Conservation (phyloP, 2,329 filamentous ascomycete species). For the Calonectria naviculata region DNA sequence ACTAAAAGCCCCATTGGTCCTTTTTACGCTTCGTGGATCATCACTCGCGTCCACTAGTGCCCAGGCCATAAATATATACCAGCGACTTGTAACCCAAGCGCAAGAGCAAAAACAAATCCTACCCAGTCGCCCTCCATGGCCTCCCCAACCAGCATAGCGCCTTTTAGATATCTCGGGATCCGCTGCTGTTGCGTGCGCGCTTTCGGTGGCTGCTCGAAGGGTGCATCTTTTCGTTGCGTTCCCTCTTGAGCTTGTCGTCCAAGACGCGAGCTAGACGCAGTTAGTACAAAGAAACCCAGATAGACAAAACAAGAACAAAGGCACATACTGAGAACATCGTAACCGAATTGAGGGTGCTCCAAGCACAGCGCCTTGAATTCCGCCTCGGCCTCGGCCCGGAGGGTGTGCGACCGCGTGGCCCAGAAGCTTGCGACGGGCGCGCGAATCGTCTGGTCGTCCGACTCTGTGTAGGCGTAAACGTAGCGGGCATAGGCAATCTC, state of each 20-base stretch:
- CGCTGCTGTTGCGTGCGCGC: slow-evolving; percentile 64
- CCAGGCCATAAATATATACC: not conserved
- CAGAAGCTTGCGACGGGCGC: slow-evolving; percentile 40
- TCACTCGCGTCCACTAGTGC: not conserved
- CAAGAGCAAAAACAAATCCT: not conserved
- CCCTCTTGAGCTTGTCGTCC: slow-evolving; percentile 74
- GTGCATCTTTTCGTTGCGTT: slow-evolving; percentile 70
- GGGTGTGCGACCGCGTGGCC: slow-evolving; percentile 65
- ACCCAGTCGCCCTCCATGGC: not conserved
- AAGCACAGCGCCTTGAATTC: slow-evolving; percentile 89
- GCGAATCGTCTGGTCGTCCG: slow-evolving; percentile 34
- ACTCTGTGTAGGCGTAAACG: slow-evolving; percentile 34
- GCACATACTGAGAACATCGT: slow-evolving; percentile 84
- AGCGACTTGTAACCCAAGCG: not conserved
- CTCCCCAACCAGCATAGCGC: not conserved
- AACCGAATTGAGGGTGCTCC: slow-evolving; percentile 91
- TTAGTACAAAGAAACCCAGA: not conserved
- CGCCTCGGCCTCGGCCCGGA: slow-evolving; percentile 86
- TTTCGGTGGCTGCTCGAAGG: slow-evolving; percentile 66
- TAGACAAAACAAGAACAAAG: too few species aligned
- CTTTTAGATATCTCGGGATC: slow-evolving; percentile 32
- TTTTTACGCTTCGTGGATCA: not conserved
- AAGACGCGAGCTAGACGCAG: slow-evolving; percentile 65
- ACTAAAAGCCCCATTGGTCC: not conserved
- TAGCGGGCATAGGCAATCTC: slow-evolving; percentile 92